A percentile compares a stretch with the other conserved stretches of the same genome.
These are phyloP conservation scores for Scutellaria baicalensis DNA, from an alignment of 257 asterid species.

Conservation along the genomic window DNA sequence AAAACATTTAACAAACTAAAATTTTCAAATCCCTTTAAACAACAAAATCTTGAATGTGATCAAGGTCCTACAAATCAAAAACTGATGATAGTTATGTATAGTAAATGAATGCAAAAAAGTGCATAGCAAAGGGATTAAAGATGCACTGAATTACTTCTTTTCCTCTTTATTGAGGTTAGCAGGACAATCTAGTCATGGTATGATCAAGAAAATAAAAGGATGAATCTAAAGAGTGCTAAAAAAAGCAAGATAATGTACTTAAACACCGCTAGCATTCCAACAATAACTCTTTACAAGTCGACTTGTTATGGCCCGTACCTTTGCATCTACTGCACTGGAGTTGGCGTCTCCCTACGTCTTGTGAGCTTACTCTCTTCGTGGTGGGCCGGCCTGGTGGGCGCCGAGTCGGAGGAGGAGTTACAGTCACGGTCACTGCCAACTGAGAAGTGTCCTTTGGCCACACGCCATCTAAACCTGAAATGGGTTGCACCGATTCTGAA, in stretches of 20 bases:
- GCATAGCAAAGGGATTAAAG: background rate
- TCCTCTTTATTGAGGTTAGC: conserved; percentile 19
- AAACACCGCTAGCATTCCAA: conserved; percentile 41
- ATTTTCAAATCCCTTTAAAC: background rate
- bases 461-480: conserved; percentile 41
- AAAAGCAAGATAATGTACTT: conserved; percentile 17
- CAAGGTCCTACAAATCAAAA: background rate
- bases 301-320: conserved; percentile 90
- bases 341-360: conserved; percentile 60
- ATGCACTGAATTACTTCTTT: background rate
- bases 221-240: conserved; percentile 8
- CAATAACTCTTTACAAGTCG: conserved; percentile 81
- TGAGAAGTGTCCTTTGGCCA: conserved; percentile 35
- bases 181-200: background rate
- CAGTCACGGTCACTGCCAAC: conserved; percentile 59
- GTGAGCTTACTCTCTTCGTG: conserved; percentile 57
- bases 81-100: background rate
- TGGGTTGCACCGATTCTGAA: conserved; percentile 61
- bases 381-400: conserved; percentile 96
- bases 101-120: background rate
- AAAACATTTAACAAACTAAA: background rate
- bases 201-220: background rate
- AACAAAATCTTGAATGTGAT: background rate
- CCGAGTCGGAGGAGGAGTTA: conserved; percentile 91
- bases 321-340: conserved; percentile 94